Conservation (phyloP, 2,329 filamentous ascomycete genomes). For the Peltaster fructicola region DNA sequence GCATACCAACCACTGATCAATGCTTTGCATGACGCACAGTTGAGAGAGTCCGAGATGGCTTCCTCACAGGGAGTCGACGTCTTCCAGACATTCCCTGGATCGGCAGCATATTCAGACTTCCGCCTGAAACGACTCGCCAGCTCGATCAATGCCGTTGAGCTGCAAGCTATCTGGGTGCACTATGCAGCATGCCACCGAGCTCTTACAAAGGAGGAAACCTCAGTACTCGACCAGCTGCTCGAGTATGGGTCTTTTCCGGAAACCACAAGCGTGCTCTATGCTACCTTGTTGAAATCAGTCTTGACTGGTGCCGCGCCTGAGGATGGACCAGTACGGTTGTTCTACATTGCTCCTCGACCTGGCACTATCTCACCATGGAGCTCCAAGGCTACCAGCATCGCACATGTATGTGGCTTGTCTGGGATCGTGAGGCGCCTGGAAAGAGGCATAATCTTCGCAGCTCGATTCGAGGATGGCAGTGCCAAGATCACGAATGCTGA, state of each 20-base stretch:
- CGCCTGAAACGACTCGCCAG: conserved; percentile 28
- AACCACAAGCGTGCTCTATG: conserved; percentile 26
- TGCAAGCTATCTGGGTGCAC: conserved; percentile 34
- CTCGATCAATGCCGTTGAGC: conserved; percentile 28
- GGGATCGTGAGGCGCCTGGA: conserved; percentile 62
- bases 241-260: conserved; percentile 39
- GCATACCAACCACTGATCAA: no score
- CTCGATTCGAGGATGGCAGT: conserved; percentile 33
- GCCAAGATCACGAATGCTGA: conserved; percentile 44
- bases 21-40: neutral
- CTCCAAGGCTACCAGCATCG: conserved; percentile 86
- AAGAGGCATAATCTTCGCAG: conserved; percentile 61
- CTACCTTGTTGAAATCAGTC: conserved; percentile 28
- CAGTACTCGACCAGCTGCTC: conserved; percentile 40
- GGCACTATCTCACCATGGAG: conserved; percentile 88
- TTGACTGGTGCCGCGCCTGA: conserved; percentile 33
- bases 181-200: conserved; percentile 29
- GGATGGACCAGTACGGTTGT: conserved; percentile 33
- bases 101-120: conserved; percentile 37
- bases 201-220: conserved; percentile 27
- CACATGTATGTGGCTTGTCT: conserved; percentile 73
- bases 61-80: conserved; percentile 6
- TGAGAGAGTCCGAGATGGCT: conserved; percentile 5
- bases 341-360: conserved; percentile 64
- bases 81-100: conserved; percentile 32